phyloP scores from a whole-genome alignment of 495 filamentous ascomycete species.

The Hypoxylon subgilvum region DNA sequence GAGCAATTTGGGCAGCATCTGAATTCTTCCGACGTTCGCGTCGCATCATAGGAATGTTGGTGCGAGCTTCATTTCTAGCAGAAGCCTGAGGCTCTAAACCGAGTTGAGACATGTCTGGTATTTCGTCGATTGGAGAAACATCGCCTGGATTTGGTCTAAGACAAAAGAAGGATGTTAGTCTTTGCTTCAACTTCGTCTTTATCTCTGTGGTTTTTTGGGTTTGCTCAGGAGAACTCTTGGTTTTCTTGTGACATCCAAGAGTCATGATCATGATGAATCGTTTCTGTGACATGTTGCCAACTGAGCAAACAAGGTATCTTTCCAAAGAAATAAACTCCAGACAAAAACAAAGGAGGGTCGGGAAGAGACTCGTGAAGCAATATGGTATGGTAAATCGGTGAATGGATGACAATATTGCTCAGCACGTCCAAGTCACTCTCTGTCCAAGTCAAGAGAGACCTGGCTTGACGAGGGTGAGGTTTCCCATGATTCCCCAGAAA shows the following conservation, averaged over 20 bases:
- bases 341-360: constrained; percentile 6
- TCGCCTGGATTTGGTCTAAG: constrained; percentile 45
- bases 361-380: constrained; percentile 4
- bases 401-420: too few relatives aligned
- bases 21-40: constrained; percentile 54
- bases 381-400: too few relatives aligned
- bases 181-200: constrained; percentile 7
- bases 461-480: too few relatives aligned
- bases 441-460: too few relatives aligned
- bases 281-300: not conserved
- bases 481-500: too few relatives aligned
- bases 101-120: constrained; percentile 44
- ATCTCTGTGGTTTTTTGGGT: not conserved
- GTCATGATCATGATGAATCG: constrained; percentile 3
- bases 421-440: too few relatives aligned
- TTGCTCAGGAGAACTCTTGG: constrained; percentile 1
- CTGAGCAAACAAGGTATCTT: constrained; percentile 2
- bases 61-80: constrained; percentile 32
- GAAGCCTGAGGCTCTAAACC: constrained; percentile 26
- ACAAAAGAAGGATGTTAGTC: constrained; percentile 34
- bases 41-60: constrained; percentile 58
- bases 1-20: constrained; percentile 40
- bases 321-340: constrained; percentile 12
- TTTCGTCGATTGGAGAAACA: constrained; percentile 62
- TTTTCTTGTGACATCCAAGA: constrained; percentile 11